A percentile compares a stretch with the other conserved stretches of the same genome.
Evolutionary conservation across 495 filamentous ascomycete species (phyloP).

Genomic region (Umbilicaria muhlenbergii): DNA sequence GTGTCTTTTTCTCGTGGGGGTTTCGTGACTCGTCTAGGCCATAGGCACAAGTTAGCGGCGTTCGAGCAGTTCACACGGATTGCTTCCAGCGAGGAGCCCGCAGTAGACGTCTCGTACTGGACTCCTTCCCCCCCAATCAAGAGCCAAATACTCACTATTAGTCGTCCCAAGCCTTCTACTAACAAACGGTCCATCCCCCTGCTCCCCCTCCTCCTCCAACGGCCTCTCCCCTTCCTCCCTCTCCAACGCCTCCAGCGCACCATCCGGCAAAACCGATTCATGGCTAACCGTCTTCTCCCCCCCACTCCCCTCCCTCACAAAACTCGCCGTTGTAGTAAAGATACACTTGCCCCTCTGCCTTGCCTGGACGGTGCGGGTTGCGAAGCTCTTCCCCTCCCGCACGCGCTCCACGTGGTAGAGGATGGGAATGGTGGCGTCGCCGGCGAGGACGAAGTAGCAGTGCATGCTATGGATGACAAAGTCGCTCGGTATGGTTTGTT

Average conservation of each 20-base stretch:
- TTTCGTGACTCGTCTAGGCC: constrained; percentile 22
- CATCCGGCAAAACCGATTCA: constrained; percentile 39
- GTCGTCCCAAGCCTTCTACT: constrained; percentile 24
- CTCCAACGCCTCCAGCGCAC: constrained; percentile 20
- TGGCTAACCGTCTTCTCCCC: constrained; percentile 47
- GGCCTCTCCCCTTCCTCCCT: constrained; percentile 9
- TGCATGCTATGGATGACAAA: constrained; percentile 91
- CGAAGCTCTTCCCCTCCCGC: constrained; percentile 77
- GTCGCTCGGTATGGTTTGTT: constrained; percentile 56
- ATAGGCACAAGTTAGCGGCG: too few species aligned
- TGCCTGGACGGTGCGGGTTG: constrained; percentile 91
- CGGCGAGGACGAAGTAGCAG: constrained; percentile 95
- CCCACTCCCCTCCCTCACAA: constrained; percentile 55
- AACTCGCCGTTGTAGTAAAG: constrained; percentile 88
- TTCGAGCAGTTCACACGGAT: not conserved
- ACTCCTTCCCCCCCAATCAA: not conserved
- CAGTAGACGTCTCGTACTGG: too few species aligned
- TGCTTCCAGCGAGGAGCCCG: too few species aligned
- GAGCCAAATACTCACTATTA: constrained; percentile 23
- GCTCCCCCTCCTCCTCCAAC: constrained; percentile 14
- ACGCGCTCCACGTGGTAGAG: constrained; percentile 88
- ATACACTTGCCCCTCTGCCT: constrained; percentile 77
- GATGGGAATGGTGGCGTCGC: constrained; percentile 69
- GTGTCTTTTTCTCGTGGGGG: constrained; percentile 50
- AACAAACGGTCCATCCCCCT: constrained; percentile 26